These are phyloP conservation scores for Fusarium foetens DNA, from an alignment of 2,329 filamentous ascomycete species.

Conservation along the genomic window DNA sequence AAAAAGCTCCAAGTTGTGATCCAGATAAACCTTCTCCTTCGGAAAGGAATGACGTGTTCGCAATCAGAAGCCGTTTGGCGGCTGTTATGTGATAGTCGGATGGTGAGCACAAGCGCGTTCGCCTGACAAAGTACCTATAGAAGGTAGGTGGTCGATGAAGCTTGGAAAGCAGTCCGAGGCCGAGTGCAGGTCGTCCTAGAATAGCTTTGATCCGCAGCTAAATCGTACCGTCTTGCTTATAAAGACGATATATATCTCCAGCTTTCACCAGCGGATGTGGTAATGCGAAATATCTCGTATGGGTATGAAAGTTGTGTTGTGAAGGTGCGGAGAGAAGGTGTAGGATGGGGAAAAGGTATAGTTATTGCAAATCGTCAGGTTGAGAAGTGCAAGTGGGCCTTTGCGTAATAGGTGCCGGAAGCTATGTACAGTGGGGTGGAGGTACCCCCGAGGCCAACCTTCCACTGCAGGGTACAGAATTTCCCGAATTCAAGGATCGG, in stretches of 20 bases:
- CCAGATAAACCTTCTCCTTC: background rate
- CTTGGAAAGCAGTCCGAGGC: constrained; percentile 47
- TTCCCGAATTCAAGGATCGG: constrained; percentile 33
- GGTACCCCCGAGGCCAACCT: constrained; percentile 38
- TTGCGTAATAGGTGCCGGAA: constrained; percentile 52
- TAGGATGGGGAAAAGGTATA: constrained; percentile 46
- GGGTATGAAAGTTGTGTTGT: constrained; percentile 39
- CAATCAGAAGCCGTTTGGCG: background rate
- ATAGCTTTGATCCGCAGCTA: constrained; percentile 47
- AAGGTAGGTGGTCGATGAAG: constrained; percentile 35
- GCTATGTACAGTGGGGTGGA: constrained; percentile 35
- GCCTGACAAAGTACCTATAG: constrained; percentile 16
- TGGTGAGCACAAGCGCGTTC: constrained; percentile 21
- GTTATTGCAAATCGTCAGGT: constrained; percentile 51
- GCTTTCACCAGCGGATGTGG: constrained; percentile 15
- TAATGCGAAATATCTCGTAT: constrained; percentile 28
- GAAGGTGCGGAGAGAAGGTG: constrained; percentile 46
- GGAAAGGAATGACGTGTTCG: background rate
- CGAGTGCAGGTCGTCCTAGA: constrained; percentile 56
- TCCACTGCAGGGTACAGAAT: constrained; percentile 37
- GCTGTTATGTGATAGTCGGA: background rate
- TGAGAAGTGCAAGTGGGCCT: constrained; percentile 52
- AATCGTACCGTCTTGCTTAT: constrained; percentile 26
- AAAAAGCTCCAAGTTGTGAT: constrained; percentile 1
- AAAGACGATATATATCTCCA: constrained; percentile 5